Percentiles rank a stretch among this genome's conserved stretches.
These are phyloP conservation scores for Flammula alnicola DNA, from an alignment of 1,284 basidiomycete species.

Conservation along the genomic window DNA sequence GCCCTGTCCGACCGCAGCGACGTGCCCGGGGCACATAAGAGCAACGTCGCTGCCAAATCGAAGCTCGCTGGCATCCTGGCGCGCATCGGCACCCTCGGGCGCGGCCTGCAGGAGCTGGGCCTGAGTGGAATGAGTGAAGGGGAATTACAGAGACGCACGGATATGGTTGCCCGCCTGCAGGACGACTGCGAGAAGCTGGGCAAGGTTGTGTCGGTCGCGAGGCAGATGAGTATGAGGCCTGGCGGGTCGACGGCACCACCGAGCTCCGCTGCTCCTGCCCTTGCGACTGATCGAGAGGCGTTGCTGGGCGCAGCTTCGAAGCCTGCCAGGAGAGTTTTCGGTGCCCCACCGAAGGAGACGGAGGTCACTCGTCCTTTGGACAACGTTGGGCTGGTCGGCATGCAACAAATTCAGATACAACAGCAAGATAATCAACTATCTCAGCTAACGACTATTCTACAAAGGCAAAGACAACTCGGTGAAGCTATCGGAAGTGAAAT, in stretches of 20 bases:
- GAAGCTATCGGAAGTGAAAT: slow-evolving; percentile 89
- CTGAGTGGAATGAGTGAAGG: slow-evolving; percentile 79
- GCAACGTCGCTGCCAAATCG: slow-evolving; percentile 85
- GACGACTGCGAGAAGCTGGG: slow-evolving; percentile 86
- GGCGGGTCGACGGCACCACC: slow-evolving; percentile 37
- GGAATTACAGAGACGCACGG: slow-evolving; percentile 81
- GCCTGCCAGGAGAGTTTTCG: slow-evolving; percentile 82
- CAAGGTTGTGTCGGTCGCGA: slow-evolving; percentile 75
- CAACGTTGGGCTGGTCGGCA: slow-evolving; percentile 76
- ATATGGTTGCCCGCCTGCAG: slow-evolving; percentile 81
- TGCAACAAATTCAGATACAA: slow-evolving; percentile 83
- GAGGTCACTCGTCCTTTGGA: slow-evolving; percentile 87
- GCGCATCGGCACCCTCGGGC: slow-evolving; percentile 72
- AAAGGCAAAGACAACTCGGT: slow-evolving; percentile 86
- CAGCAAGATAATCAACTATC: slow-evolving; percentile 85
- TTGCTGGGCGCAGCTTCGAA: slow-evolving; percentile 54
- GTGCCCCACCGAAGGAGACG: slow-evolving; percentile 79
- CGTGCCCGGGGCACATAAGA: slow-evolving; percentile 73
- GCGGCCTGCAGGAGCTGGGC: slow-evolving; percentile 69
- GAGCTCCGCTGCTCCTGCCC: slow-evolving; percentile 38
- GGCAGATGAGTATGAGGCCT: slow-evolving; percentile 51
- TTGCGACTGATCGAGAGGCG: slow-evolving; percentile 66
- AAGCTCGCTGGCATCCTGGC: slow-evolving; percentile 76
- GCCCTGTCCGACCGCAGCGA: slow-evolving; percentile 79
- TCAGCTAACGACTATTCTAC: slow-evolving; percentile 81